Conservation (phyloP, 75 land plant species). For the Selaginella moellendorffii region DNA sequence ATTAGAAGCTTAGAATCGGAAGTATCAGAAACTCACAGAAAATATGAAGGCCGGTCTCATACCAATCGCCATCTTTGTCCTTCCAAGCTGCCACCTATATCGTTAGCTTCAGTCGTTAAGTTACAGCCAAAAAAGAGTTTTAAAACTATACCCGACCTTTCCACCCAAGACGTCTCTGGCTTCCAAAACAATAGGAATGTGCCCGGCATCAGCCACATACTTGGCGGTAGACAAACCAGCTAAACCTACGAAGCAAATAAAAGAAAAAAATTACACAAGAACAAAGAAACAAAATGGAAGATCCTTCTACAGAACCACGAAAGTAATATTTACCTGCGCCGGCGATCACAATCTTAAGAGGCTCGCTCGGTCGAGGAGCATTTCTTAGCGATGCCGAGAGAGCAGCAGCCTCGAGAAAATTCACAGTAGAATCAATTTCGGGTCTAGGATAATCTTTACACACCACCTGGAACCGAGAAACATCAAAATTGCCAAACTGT, state of each 20-base stretch:
- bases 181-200: slow-evolving; percentile 79
- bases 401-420: slow-evolving; percentile 70
- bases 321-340: slow-evolving; percentile 59
- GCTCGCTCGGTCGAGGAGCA: slow-evolving; percentile 52
- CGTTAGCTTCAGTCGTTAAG: not conserved
- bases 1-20: too few relatives aligned
- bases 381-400: slow-evolving; percentile 48
- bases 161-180: slow-evolving; percentile 97
- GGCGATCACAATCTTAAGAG: slow-evolving; percentile 75
- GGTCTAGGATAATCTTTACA: slow-evolving; percentile 77
- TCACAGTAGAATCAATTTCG: slow-evolving; percentile 58
- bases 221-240: slow-evolving; percentile 96
- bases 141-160: slow-evolving; percentile 37
- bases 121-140: not conserved
- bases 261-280: not conserved
- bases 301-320: not conserved
- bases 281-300: not conserved
- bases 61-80: slow-evolving; percentile 97
- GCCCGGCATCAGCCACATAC: slow-evolving; percentile 93
- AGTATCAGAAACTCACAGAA: slow-evolving; percentile 89
- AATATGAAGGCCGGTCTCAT: slow-evolving; percentile 98
- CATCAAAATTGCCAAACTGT: too few relatives aligned
- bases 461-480: too few relatives aligned
- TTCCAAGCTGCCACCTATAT: slow-evolving; percentile 94
- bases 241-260: slow-evolving; percentile 48